Evolutionary conservation across 768 basidiomycete genomes (phyloP).

Genomic region (Gyrodon lividus): DNA sequence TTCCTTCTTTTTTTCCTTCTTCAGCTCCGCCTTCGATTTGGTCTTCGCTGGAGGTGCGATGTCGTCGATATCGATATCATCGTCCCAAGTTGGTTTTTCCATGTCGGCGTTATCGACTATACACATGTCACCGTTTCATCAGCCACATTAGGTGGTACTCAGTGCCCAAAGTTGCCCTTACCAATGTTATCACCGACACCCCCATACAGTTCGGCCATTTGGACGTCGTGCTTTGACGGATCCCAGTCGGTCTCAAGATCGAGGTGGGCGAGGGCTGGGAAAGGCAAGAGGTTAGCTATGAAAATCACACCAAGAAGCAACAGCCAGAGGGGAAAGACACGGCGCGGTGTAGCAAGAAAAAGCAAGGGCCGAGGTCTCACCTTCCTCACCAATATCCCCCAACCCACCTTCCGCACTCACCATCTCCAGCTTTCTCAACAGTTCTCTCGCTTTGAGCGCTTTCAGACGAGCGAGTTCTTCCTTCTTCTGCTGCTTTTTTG

Average conservation of each 20-base stretch:
- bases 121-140: not conserved
- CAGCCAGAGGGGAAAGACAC: no score
- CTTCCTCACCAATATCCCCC: conserved; percentile 27
- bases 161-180: conserved; percentile 5
- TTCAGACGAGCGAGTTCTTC: conserved; percentile 84
- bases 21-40: conserved; percentile 23
- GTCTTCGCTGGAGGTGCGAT: conserved; percentile 43
- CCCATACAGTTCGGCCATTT: conserved; percentile 76
- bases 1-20: conserved; percentile 50
- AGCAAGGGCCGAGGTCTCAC: conserved; percentile 11
- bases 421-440: conserved; percentile 70
- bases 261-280: conserved; percentile 59
- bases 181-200: conserved; percentile 43
- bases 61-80: conserved; percentile 82
- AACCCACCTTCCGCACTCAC: conserved; percentile 72
- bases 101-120: conserved; percentile 36
- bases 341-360: not conserved
- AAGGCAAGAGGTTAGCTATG: not conserved
- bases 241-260: conserved; percentile 96
- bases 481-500: conserved; percentile 33
- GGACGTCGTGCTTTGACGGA: conserved; percentile 75
- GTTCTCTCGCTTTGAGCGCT: conserved; percentile 80
- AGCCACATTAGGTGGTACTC: not conserved
- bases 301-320: no score
- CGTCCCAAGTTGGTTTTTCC: conserved; percentile 87